Evolutionary conservation across 108 stramenopile genomes (phyloP), one percentile per base, ranked within the genome.

Genomic region (Aureococcus anophagefferens): DNA sequence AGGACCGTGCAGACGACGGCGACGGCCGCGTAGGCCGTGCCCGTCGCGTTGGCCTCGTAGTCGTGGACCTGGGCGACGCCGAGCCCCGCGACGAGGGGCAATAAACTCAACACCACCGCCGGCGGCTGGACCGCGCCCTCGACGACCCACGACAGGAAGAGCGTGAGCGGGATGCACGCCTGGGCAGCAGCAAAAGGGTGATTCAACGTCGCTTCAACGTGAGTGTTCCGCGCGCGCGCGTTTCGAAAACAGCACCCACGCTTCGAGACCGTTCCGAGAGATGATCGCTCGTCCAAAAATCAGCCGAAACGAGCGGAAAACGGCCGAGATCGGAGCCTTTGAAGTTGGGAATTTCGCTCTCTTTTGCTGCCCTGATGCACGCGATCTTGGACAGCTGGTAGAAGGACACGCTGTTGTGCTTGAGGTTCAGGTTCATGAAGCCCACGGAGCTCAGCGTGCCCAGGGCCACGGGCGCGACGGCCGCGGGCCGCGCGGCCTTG

Each of bases 321-420:
- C n/a, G n/a, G n/a, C n/a, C n/a, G n/a, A n/a, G n/a, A n/a, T n/a
- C n/a, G n/a, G n/a, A n/a, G n/a, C n/a, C n/a, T n/a, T n/a, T n/a
- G n/a, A n/a, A n/a, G n/a, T n/a, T n/a, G n/a, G n/a, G n/a, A n/a
- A n/a, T n/a, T n/a, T n/a, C n/a, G n/a, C n/a, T n/a, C n/a, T n/a
- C n/a, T n/a, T n/a, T n/a, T n/a, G n/a, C n/a, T n/a, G n/a, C n/a
- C n/a, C n/a, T n/a, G n/a, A n/a, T n/a, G 40, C 76, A 77, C 7
- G 71, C 71, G n/a, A 77, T 18, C 70, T 77, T 77, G 18, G 76
- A 72, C n/a, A 77, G 1, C 76, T 77, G 76, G 63, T 72, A 77
- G 46, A 77, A 77, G n/a, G 70, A 70, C 1, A 77, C 76, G 21
- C 70, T 72, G 45, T 77, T 77, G n/a, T 77, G 34, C 33, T 71